Evolutionary conservation across 352 stramenopile genomes (phyloP), one percentile per base, ranked within the genome.

Genomic region (Globisporangium acanthophoron): DNA sequence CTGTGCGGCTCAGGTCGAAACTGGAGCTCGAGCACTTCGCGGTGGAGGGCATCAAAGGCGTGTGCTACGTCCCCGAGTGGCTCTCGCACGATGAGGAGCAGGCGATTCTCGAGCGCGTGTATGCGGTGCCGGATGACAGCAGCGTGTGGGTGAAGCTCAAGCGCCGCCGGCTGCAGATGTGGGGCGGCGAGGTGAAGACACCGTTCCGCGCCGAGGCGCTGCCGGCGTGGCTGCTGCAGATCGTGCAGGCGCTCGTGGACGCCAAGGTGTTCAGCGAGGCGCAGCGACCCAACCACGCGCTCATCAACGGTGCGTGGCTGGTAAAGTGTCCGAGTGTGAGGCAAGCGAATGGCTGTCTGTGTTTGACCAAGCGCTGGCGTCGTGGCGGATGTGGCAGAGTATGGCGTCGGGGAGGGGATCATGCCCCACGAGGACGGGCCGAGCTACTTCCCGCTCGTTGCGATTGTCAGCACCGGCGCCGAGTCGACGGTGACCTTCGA

Each of bases 351-450:
- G 20, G 5, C 43, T 16, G 15, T 21, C 43, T 16, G 15, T 21
- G 20, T 39, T 15, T 5, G 12, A 21, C 49, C 29, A n/a, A 48
- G 39, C n/a, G 7, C n/a, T 50, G 37, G 13, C 44, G 35, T 1
- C 47, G 12, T 15, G 20, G 35, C 5, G 31, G 4, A 53, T 15
- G 58, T 1, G 20, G 21, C 39, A 90, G 80, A 88, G 58, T 89
- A 89, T 45, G 74, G 64, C 0, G 67, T 82, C 15, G 81, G 77
- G 29, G 78, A 91, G 16, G 71, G 69, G 33, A 91, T 91, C 59
- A 40, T 91, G 53, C 78, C 81, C 15, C 81, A 89, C 46, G 71
- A 89, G 46, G 81, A 91, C 60, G 81, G 81, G 13, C 81, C 77
- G 31, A 73, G 69, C 33, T 90, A 92, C 69, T 79, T 74, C 45